Evolutionary conservation across 2,329 filamentous ascomycete species (phyloP), one percentile per base, ranked within the genome.

Genomic region (Nemania sp.): DNA sequence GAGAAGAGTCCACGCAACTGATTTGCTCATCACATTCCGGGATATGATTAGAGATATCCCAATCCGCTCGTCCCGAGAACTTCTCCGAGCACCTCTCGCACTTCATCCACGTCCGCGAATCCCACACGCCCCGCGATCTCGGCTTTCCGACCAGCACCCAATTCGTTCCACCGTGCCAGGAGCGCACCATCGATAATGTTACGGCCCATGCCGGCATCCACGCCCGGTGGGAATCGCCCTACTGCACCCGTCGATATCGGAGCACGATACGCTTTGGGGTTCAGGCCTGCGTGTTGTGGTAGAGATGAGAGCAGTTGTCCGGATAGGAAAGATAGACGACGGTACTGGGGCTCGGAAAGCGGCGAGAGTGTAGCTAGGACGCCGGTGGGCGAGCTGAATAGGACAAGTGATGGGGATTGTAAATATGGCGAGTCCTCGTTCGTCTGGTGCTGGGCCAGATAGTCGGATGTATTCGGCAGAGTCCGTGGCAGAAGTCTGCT

Each of bases 171-270:
- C 52, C 91, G 75, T 54, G 81, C 79, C 57, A 96, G 70, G 34
- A 96, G 66, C n/a, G 79, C 80, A 0, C 91, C 91, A 68, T 97
- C 92, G 3, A 97, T 80, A 46, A 95, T 81, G 2, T 82, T 85
- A 15, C 89, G 77, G 1, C 82, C 82, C 0, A 79, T 81, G 61
- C 74, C 81, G 52, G 77, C 78, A 45, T 86, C 83, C 1, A 86
- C 81, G 12, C 78, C 81, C 0, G 81, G 74, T 5, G 66, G 66
- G n/a, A 68, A 66, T 4, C 69, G 71, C 54, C 56, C 75, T 60
- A 54, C 73, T 66, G 70, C 80, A 69, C 68, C 79, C 69, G 69
- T 79, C 60, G 72, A 70, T 8, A 62, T 79, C 69, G 64, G 82
- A 42, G 77, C 77, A 12, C 94, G 81, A 73, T 93, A 90, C 0